Conservation (phyloP, 345 rosid genomes). For the Dipteronia sinensis region DNA sequence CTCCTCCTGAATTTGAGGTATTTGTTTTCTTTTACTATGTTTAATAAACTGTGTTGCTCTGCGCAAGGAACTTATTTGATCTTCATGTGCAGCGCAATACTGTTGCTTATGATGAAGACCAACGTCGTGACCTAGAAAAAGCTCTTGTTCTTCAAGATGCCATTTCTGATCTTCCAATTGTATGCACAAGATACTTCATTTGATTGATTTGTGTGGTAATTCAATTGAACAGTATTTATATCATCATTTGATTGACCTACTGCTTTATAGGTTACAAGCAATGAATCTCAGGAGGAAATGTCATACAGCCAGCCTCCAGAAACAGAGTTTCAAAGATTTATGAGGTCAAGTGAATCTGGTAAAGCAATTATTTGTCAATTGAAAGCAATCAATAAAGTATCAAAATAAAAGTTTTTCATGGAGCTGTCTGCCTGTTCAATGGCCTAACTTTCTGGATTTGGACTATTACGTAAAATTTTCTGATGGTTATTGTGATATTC, state of each 20-base stretch:
- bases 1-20: slow-evolving; percentile 90
- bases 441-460: neutral
- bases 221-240: slow-evolving; percentile 12
- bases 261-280: slow-evolving; percentile 56
- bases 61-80: slow-evolving; percentile 18
- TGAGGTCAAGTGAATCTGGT: slow-evolving; percentile 70
- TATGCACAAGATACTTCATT: slow-evolving; percentile 32
- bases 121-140: slow-evolving; percentile 67
- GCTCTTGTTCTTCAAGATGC: slow-evolving; percentile 83
- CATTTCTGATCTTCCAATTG: slow-evolving; percentile 90
- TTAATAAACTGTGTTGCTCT: slow-evolving; percentile 16
- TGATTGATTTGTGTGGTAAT: slow-evolving; percentile 21
- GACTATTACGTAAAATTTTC: neutral
- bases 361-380: neutral
- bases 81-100: slow-evolving; percentile 74
- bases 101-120: slow-evolving; percentile 85
- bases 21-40: slow-evolving; percentile 9
- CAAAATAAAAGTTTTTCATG: neutral
- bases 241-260: slow-evolving; percentile 9
- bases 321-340: slow-evolving; percentile 79
- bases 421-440: neutral
- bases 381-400: neutral
- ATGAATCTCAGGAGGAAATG: slow-evolving; percentile 59
- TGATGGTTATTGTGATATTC: neutral
- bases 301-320: slow-evolving; percentile 63